Percentiles rank a stretch among this genome's conserved stretches.
Conservation (phyloP, 163 green algal genomes). For the Scenedesmus sp. region DNA sequence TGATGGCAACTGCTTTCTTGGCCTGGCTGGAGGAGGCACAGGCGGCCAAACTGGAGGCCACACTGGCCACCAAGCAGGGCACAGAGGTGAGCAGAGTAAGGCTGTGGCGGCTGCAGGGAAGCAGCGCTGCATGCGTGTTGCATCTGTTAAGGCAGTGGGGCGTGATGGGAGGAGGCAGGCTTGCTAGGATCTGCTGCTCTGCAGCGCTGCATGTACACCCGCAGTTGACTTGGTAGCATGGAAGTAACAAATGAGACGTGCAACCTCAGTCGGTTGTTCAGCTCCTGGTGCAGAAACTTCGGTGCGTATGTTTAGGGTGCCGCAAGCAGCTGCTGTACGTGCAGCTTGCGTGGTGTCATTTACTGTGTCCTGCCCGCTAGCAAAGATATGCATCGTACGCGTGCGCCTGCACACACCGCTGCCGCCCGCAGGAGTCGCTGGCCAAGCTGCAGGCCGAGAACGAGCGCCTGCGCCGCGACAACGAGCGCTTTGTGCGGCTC, state of each 20-base stretch:
- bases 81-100: conserved; percentile 53
- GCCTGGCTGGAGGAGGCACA: conserved; percentile 56
- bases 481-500: conserved; percentile 89
- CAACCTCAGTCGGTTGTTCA: no score
- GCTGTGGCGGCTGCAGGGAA: not conserved
- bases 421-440: not conserved
- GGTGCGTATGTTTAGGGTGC: no score
- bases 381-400: no score
- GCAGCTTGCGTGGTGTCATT: not conserved
- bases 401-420: no score
- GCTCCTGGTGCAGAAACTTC: no score
- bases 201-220: not conserved
- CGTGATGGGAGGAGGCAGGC: not conserved
- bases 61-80: conserved; percentile 65
- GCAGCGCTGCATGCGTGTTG: not conserved
- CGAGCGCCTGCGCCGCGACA: conserved; percentile 84
- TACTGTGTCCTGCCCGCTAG: not conserved
- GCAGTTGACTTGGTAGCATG: no score
- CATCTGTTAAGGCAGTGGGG: not conserved
- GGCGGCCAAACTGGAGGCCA: conserved; percentile 54
- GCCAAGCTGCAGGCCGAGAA: conserved; percentile 77
- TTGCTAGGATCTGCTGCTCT: not conserved
- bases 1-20: conserved; percentile 42
- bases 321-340: not conserved
- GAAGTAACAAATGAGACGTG: no score